Evolutionary conservation across 2,329 filamentous ascomycete genomes (phyloP).

Genomic region (Apiospora hydei): DNA sequence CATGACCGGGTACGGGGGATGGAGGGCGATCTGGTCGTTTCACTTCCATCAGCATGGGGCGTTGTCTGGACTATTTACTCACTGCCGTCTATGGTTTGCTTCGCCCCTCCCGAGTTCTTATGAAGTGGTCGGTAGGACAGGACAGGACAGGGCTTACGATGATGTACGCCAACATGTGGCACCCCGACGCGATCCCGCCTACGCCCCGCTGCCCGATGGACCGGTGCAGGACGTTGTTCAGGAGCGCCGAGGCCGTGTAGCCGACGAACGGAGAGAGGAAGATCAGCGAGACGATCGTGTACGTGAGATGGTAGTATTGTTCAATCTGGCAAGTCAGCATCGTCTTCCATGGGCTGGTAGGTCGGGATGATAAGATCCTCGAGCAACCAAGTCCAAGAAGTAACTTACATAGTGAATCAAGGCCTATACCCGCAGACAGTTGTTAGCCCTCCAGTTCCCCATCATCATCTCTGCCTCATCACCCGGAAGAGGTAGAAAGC

Average conservation of each 20-base stretch:
- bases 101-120: no score
- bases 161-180: conserved; percentile 70
- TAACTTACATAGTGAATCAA: conserved; percentile 58
- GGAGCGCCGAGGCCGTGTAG: conserved; percentile 53
- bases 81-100: not conserved
- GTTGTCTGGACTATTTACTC: not conserved
- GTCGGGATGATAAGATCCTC: not conserved
- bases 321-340: conserved; percentile 45
- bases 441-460: not conserved
- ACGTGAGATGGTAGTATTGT: conserved; percentile 52
- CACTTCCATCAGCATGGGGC: not conserved
- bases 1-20: conserved; percentile 74
- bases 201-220: conserved; percentile 70
- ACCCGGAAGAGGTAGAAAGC: no score
- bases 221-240: conserved; percentile 52
- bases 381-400: not conserved
- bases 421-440: conserved; percentile 41
- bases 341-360: no score
- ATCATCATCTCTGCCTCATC: no score
- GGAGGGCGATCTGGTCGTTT: conserved; percentile 54
- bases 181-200: conserved; percentile 63
- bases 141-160: conserved; percentile 41
- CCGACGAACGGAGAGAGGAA: conserved; percentile 56
- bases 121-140: no score
- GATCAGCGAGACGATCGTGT: conserved; percentile 56